A percentile compares a stretch with the other conserved stretches of the same genome.
These are phyloP conservation scores for Acidiella bohemica DNA, from an alignment of 495 filamentous ascomycete genomes.

Conservation along the genomic window DNA sequence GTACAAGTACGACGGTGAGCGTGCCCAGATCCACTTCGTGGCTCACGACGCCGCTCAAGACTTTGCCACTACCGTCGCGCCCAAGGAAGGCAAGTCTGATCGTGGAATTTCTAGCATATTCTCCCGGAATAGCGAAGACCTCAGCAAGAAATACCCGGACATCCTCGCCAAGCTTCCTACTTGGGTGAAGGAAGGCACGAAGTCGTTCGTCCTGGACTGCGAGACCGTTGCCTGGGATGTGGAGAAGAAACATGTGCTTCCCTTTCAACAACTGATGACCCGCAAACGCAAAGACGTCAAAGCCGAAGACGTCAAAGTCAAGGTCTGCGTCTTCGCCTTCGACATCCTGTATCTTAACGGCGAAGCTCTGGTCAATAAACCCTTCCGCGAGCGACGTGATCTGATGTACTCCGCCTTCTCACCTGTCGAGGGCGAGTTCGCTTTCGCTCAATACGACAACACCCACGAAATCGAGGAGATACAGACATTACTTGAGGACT, in stretches of 20 bases:
- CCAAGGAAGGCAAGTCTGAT: conserved; percentile 42
- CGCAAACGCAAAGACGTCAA: conserved; percentile 96
- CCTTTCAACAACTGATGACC: conserved; percentile 97
- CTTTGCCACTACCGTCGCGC: conserved; percentile 38
- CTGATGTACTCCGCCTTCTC: conserved; percentile 61
- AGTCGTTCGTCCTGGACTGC: conserved; percentile 93
- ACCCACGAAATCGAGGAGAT: conserved; percentile 88
- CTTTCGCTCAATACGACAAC: conserved; percentile 76
- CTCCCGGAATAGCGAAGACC: conserved; percentile 88
- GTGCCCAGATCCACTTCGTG: conserved; percentile 95
- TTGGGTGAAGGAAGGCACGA: conserved; percentile 81
- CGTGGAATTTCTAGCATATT: conserved; percentile 77
- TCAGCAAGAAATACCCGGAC: conserved; percentile 96
- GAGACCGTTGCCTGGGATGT: conserved; percentile 98
- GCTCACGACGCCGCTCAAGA: conserved; percentile 62
- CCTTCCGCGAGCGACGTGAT: conserved; percentile 71
- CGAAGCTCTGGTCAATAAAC: conserved; percentile 74
- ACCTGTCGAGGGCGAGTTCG: conserved; percentile 74
- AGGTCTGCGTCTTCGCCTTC: conserved; percentile 96
- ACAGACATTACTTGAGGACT: conserved; percentile 78
- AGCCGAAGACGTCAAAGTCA: conserved; percentile 89
- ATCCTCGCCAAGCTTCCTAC: conserved; percentile 71
- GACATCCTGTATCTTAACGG: conserved; percentile 90
- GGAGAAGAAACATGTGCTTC: conserved; percentile 79
- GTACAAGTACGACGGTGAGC: conserved; percentile 96